phyloP scores from a whole-genome alignment of 495 filamentous ascomycete genomes.

The Hyaloscypha hepaticicola region DNA sequence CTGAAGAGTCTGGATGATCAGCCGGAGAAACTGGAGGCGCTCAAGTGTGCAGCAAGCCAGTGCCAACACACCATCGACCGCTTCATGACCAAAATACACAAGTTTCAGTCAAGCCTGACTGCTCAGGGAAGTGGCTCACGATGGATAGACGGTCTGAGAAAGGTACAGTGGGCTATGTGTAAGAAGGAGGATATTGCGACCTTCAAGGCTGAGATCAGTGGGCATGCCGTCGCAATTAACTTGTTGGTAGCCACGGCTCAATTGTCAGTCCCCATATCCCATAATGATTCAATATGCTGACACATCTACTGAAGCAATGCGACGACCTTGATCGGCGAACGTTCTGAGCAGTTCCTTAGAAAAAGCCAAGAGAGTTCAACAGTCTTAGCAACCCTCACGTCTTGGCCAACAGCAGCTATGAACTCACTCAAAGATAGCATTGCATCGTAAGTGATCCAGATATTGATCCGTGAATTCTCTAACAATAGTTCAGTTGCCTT shows the following conservation, averaged over 20 bases:
- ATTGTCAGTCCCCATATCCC: background rate
- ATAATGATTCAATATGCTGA: too few relatives aligned
- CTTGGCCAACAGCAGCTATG: too few relatives aligned
- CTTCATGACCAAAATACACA: conserved; percentile 25
- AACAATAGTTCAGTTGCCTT: too few relatives aligned
- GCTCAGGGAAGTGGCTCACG: background rate
- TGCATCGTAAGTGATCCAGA: too few relatives aligned
- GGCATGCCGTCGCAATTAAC: conserved; percentile 27
- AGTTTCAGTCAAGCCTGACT: conserved; percentile 28
- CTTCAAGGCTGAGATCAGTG: conserved; percentile 30
- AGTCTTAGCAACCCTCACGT: too few relatives aligned
- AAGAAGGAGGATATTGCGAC: conserved; percentile 32
- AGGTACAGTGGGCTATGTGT: conserved; percentile 32
- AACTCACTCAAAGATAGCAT: too few relatives aligned
- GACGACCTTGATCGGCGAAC: too few relatives aligned
- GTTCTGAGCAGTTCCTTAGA: too few relatives aligned
- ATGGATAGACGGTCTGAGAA: conserved; percentile 20
- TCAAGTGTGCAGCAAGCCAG: conserved; percentile 26
- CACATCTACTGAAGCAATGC: too few relatives aligned
- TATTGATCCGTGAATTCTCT: too few relatives aligned
- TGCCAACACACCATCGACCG: conserved; percentile 31
- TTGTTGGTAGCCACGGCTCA: conserved; percentile 25
- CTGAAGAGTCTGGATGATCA: background rate
- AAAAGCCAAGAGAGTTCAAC: too few relatives aligned
- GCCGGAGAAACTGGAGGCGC: conserved; percentile 5